These are phyloP conservation scores for Paramecium sexaurelia DNA, from an alignment of 73 alveolate genomes.

Conservation along the genomic window DNA sequence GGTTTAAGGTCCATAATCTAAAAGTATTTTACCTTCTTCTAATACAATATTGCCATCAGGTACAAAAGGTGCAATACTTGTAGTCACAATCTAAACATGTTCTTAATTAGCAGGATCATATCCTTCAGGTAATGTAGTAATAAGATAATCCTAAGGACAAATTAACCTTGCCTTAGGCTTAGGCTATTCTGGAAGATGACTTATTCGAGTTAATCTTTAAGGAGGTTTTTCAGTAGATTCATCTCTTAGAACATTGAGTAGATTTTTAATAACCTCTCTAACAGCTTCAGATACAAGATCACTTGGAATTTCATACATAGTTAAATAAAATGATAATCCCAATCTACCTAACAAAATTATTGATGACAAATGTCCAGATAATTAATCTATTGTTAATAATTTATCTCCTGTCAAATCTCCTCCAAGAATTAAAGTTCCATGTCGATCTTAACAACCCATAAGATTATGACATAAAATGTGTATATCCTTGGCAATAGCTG, in stretches of 20 bases:
- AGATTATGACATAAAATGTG: slow-evolving; percentile 36
- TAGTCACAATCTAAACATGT: slow-evolving; percentile 14
- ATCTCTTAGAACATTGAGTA: slow-evolving; percentile 3
- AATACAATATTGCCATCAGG: background rate
- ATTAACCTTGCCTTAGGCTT: slow-evolving; percentile 55
- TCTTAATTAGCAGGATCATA: slow-evolving; percentile 36
- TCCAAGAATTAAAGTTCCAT: slow-evolving; percentile 59
- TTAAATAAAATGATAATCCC: slow-evolving; percentile 58
- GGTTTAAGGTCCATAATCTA: slow-evolving; percentile 54
- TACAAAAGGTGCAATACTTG: background rate
- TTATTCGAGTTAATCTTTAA: slow-evolving; percentile 49
- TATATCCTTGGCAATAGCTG: slow-evolving; percentile 23
- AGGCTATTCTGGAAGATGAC: slow-evolving; percentile 4
- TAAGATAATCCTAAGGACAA: slow-evolving; percentile 50
- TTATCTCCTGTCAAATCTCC: slow-evolving; percentile 53
- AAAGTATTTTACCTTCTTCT: slow-evolving; percentile 10
- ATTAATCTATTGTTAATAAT: slow-evolving; percentile 60
- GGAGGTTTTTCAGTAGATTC: slow-evolving; percentile 57
- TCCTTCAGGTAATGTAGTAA: slow-evolving; percentile 27
- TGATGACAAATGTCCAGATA: slow-evolving; percentile 50
- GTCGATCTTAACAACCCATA: slow-evolving; percentile 17
- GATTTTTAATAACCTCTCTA: slow-evolving; percentile 38
- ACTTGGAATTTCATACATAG: slow-evolving; percentile 49
- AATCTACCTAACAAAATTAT: slow-evolving; percentile 33
- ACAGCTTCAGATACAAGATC: slow-evolving; percentile 7